These are phyloP conservation scores for Calonectria fujianensis DNA, from an alignment of 2,329 filamentous ascomycete genomes.

Conservation along the genomic window DNA sequence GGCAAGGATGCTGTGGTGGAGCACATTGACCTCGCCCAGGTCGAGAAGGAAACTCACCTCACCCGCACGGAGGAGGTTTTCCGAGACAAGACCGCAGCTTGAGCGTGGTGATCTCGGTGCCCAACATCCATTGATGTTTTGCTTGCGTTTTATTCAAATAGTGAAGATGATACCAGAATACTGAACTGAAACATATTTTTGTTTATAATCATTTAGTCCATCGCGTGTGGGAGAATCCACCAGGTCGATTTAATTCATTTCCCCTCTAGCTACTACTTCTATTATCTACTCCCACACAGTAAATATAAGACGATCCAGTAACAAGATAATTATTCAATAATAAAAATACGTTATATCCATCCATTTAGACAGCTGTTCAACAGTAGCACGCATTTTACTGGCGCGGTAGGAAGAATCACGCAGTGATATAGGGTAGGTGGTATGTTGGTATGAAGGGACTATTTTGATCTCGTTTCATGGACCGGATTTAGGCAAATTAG, in stretches of 20 bases:
- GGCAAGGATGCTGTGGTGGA: conserved; percentile 74
- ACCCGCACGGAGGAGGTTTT: conserved; percentile 52
- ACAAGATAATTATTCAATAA: background rate
- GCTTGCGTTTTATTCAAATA: background rate
- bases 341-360: background rate
- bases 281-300: background rate
- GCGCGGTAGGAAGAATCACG: background rate
- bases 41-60: conserved; percentile 70
- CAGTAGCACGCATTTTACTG: background rate
- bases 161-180: conserved; percentile 12
- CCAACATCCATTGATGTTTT: background rate
- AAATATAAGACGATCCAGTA: background rate
- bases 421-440: background rate
- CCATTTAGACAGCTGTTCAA: too few relatives aligned
- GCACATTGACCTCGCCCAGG: conserved; percentile 72
- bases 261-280: too few relatives aligned
- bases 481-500: conserved; percentile 13
- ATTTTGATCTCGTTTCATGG: background rate
- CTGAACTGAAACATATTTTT: background rate
- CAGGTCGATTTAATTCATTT: background rate
- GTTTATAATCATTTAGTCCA: background rate
- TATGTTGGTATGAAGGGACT: background rate
- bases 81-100: conserved; percentile 46
- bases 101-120: background rate
- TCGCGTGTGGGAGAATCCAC: too few relatives aligned